Base-by-base conservation (phyloP, 805 yeast species). In the Suhomyces pyralidae region DNA sequence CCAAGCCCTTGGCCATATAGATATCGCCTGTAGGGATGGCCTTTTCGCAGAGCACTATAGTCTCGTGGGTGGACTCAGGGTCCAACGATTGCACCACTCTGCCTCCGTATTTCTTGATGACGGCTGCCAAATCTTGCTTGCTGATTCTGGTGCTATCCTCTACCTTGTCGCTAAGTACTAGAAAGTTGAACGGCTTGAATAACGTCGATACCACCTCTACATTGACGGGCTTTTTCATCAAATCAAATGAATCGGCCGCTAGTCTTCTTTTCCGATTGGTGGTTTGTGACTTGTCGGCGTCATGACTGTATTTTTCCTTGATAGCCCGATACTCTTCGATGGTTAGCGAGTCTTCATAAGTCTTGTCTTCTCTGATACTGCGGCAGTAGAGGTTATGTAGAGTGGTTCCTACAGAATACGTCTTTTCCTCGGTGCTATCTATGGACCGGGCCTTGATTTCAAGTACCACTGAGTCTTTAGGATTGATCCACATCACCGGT, bases 371-470 rank as follows among this genome's bases (percentile, higher is more conserved):
- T 46, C 97, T 66, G 1, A 92, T 73, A 4, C 79, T 59, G 40
- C 86, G 75, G 61, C 91, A 86, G 64, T 90, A 84, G 0, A 94
- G 88, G 60, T 89, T 87, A 56, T 89, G 81, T 15, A 93, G 70
- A 0, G 97, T 89, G 6, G 85, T 75, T 0, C 85, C 88, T 0
- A 84, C 81, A 2, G 83, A 84, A 59, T 82, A 91, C 2, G 76
- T 74, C 10, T 62, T 66, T 15, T 68, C 73, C 2, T 67, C 64
- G 0, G 79, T 67, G 10, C 71, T 73, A 54, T 83, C 84, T 5
- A 90, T 74, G 2, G 91, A 83, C 44, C 96, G 74, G 0, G 96
- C 96, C 62, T 88, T 90, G 15, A 92, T 82, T 63, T 91, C 96
- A 7, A 93, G 61, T 0, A 93, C 93, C 2, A 92, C 62, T 1